Evolutionary conservation across 148 eudicot genomes (phyloP).

Genomic region (Amaranthus cruentus): DNA sequence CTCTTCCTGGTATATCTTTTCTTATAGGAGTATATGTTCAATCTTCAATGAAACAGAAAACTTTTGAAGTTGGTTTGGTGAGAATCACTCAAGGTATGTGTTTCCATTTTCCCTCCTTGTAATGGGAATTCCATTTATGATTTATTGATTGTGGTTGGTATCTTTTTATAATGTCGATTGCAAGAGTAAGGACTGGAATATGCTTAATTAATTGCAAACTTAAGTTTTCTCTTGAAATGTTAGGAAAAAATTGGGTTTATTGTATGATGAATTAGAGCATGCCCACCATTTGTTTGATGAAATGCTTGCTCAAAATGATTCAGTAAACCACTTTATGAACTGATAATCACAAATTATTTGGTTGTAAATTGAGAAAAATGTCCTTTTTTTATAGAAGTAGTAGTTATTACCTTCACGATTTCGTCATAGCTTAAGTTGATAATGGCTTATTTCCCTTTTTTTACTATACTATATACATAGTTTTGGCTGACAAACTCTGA

Average conservation of each 20-base stretch:
- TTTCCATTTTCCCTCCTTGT: too few species aligned
- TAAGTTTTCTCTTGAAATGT: background rate
- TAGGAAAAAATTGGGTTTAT: background rate
- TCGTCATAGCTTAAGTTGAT: too few species aligned
- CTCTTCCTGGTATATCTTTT: too few species aligned
- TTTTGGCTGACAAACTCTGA: background rate
- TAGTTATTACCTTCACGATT: background rate
- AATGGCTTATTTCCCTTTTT: background rate
- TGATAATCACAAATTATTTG: background rate
- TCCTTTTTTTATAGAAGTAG: background rate
- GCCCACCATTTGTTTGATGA: constrained; percentile 24
- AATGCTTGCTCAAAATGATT: constrained; percentile 7
- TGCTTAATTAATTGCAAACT: background rate
- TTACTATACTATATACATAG: background rate
- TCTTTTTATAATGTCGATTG: too few species aligned
- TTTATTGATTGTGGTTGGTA: too few species aligned
- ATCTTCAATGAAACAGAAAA: too few species aligned
- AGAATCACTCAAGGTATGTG: too few species aligned
- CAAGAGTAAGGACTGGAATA: too few species aligned
- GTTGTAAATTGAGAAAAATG: constrained; percentile 2
- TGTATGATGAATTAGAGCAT: background rate
- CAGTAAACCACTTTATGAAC: background rate
- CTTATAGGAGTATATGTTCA: too few species aligned
- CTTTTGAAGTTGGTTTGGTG: too few species aligned
- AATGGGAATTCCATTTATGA: too few species aligned